phyloP scores from a whole-genome alignment of 2,329 filamentous ascomycete genomes.

The Escovopsis sp. region DNA sequence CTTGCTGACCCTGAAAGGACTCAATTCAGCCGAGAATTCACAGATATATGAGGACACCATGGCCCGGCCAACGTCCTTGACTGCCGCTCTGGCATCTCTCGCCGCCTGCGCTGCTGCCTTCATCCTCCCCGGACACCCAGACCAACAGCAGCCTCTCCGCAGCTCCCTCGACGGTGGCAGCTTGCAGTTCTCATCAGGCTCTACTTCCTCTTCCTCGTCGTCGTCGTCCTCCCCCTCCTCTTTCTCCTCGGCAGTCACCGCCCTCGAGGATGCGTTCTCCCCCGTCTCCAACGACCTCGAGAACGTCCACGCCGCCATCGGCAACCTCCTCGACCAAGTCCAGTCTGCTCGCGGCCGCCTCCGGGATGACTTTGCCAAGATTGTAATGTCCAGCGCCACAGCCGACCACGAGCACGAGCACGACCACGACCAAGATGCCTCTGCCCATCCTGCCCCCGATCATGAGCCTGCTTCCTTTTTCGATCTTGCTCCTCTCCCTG shows the following conservation, averaged over 20 bases:
- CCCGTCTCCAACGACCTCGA: not conserved
- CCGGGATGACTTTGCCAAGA: constrained; percentile 4
- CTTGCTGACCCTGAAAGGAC: too few relatives aligned
- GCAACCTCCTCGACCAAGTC: constrained; percentile 3
- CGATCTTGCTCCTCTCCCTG: too few relatives aligned
- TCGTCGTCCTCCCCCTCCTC: too few relatives aligned
- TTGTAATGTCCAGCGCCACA: not conserved
- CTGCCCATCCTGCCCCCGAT: too few relatives aligned
- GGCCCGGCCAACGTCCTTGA: constrained; percentile 2
- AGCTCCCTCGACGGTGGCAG: not conserved
- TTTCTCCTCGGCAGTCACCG: not conserved
- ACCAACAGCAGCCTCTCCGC: constrained; percentile 3
- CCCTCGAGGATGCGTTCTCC: not conserved
- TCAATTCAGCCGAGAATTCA: too few relatives aligned
- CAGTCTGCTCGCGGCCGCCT: constrained; percentile 1
- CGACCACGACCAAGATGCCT: not conserved
- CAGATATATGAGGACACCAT: not conserved
- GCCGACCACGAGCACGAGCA: not conserved
- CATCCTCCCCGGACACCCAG: constrained; percentile 4
- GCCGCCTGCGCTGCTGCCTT: constrained; percentile 4
- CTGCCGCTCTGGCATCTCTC: constrained; percentile 4
- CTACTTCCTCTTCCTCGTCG: too few relatives aligned
- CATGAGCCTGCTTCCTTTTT: too few relatives aligned
- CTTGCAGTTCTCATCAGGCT: too few relatives aligned
- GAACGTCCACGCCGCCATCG: not conserved